These are phyloP conservation scores for Reticulascus tulasneorum DNA, from an alignment of 2,329 filamentous ascomycete genomes.

Conservation along the genomic window DNA sequence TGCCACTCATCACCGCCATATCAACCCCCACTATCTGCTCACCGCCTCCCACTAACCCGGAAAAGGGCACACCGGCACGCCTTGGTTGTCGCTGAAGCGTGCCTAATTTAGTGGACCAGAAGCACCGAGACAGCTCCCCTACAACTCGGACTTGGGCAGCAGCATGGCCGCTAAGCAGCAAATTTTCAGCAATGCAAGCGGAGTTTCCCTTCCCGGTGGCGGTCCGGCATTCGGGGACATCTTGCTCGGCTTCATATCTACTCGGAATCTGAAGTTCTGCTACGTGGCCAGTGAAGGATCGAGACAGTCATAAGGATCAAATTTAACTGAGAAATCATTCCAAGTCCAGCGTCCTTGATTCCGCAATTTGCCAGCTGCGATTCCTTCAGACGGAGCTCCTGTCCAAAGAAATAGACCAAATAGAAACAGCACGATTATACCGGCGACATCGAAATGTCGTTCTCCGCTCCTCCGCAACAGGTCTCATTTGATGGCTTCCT, in stretches of 20 bases:
- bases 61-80: constrained; percentile 3
- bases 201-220: not conserved
- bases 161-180: constrained; percentile 4
- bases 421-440: not conserved
- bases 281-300: too few species aligned
- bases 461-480: constrained; percentile 11
- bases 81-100: constrained; percentile 1
- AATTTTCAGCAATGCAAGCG: not conserved
- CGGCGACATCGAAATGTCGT: constrained; percentile 5
- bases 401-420: too few species aligned
- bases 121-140: too few species aligned
- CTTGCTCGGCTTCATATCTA: constrained; percentile 1
- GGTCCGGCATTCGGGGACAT: constrained; percentile 1
- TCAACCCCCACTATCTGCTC: constrained; percentile 2
- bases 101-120: constrained; percentile 6
- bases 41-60: constrained; percentile 6
- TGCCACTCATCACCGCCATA: constrained; percentile 11
- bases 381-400: too few species aligned
- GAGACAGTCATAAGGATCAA: too few species aligned
- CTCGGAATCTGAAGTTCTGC: too few species aligned
- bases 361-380: too few species aligned
- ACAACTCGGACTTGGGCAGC: too few species aligned
- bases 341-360: too few species aligned
- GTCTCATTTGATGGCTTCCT: constrained; percentile 50
- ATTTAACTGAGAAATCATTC: not conserved